phyloP scores from a whole-genome alignment of 345 rosid species.

The Murraya koenigii region DNA sequence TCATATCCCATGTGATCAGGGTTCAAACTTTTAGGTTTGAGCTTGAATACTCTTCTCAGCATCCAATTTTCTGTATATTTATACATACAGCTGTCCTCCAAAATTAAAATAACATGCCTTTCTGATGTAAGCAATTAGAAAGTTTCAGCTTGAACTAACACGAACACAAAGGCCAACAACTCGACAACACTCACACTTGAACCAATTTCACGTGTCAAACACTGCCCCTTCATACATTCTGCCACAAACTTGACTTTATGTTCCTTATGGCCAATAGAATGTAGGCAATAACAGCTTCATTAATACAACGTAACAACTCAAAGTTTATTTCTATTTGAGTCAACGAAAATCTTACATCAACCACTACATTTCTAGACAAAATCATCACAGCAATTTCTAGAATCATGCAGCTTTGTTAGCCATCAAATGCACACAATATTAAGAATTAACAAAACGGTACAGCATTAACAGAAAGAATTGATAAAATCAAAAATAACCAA shows the following conservation, averaged over 20 bases:
- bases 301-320: no score
- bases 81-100: background rate
- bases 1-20: background rate
- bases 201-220: background rate
- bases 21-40: background rate
- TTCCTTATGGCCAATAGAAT: no score
- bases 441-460: background rate
- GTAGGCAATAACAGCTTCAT: no score
- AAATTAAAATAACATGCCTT: background rate
- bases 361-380: background rate
- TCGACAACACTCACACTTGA: background rate
- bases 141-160: background rate
- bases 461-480: background rate
- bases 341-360: background rate
- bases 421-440: background rate
- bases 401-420: background rate
- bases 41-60: background rate
- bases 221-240: background rate
- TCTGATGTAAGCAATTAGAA: background rate
- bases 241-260: background rate
- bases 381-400: background rate
- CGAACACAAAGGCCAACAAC: background rate
- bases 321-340: background rate
- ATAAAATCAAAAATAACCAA: background rate
- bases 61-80: background rate